Evolutionary conservation across 352 stramenopile genomes (phyloP).

Genomic region (Halophytophthora batemanensis): DNA sequence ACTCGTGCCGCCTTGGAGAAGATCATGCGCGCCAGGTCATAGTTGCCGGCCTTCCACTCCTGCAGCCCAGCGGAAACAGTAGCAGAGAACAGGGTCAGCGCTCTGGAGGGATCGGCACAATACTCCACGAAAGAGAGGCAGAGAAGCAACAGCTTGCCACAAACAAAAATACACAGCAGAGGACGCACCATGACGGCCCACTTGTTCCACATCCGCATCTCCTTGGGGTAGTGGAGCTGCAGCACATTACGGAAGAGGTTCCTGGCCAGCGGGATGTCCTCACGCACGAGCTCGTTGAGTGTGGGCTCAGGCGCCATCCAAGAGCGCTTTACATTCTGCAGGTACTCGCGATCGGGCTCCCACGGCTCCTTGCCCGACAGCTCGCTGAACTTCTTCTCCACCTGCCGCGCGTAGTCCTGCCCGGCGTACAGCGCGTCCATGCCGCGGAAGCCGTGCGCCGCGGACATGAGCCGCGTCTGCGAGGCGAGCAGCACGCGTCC

Average conservation of each 20-base stretch:
- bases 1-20: conserved; percentile 76
- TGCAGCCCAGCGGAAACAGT: conserved; percentile 4
- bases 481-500: neutral
- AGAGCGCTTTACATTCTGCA: conserved; percentile 49
- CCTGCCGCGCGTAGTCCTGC: conserved; percentile 59
- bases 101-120: neutral
- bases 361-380: conserved; percentile 74
- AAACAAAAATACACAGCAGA: neutral
- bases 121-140: no score
- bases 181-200: conserved; percentile 74
- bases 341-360: conserved; percentile 62
- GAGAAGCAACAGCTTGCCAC: no score
- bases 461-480: conserved; percentile 8
- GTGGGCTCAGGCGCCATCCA: conserved; percentile 63
- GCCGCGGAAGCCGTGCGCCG: conserved; percentile 7
- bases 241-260: conserved; percentile 80
- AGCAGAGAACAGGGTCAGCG: neutral
- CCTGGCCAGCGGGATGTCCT: conserved; percentile 67
- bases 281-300: conserved; percentile 78
- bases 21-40: conserved; percentile 82
- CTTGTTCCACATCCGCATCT: conserved; percentile 92
- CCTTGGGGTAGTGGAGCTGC: conserved; percentile 70
- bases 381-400: conserved; percentile 78
- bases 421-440: conserved; percentile 66
- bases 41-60: conserved; percentile 85